Evolutionary conservation across 306 rosid species (phyloP), one percentile per base, ranked within the genome.

Genomic region (Citrullus mucosospermus): DNA sequence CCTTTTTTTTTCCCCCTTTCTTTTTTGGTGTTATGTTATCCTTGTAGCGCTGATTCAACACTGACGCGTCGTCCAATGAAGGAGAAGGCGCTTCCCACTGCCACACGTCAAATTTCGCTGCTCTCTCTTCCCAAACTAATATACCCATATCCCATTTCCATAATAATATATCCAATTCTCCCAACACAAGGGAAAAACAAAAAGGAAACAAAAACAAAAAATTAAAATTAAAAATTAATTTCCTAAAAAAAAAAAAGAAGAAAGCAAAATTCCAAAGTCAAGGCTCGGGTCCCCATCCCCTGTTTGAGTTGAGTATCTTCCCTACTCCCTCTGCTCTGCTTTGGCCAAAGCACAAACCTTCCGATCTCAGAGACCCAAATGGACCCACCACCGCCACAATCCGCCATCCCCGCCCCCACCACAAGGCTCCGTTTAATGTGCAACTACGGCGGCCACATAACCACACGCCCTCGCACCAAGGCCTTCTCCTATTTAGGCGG

Each of bases 401-500:
- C 81, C 54, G 3, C 20, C 70, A 34, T 0, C 43, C 2, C 70
- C 71, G 0, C 83, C 8, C 9, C 60, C 78, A 28, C 53, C 38
- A 2, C 76, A 8, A 89, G 87, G 80, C 81, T 90, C 67, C 93
- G 93, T 2, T 75, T 90, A 14, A 84, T 90, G 93, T 90, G 91
- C 84, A 90, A 91, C 84, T 83, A 90, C 54, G 87, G 93, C 74
- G 91, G 93, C 4, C 86, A 83, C 18, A 78, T 90, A 70, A 81
- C 84, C 70, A 85, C 81, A 4, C 88, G 87, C 12, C 90, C 87
- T 0, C 83, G 84, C 80, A 60, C 81, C 57, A 83, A 73, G 74
- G 57, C 87, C 7, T 80, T 89, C 63, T 83, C 79, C 87, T 86
- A 90, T 82, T 83, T 68, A 36, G 91, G 93, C 53, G 93, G 93